Evolutionary conservation across 805 yeast species (phyloP).

Genomic region (Myxozyma neotropica): DNA sequence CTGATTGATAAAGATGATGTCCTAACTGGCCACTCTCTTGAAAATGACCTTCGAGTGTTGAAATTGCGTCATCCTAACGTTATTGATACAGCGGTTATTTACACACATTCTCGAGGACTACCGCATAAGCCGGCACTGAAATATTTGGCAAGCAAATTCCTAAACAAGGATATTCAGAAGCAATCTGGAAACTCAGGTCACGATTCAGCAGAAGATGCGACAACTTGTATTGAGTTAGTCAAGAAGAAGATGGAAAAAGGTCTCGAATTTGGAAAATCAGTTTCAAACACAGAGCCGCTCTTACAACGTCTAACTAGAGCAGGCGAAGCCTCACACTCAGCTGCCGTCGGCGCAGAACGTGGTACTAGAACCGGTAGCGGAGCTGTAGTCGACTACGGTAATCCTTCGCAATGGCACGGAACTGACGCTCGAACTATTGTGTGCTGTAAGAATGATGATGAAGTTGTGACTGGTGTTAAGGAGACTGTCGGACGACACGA

Average conservation of each 20-base stretch:
- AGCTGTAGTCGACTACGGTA: constrained; percentile 45
- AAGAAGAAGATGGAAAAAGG: constrained; percentile 73
- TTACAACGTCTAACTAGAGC: constrained; percentile 30
- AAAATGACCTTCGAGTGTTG: constrained; percentile 75
- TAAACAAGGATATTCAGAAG: constrained; percentile 63
- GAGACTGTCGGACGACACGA: constrained; percentile 47
- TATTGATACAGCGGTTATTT: constrained; percentile 76
- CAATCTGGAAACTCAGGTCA: constrained; percentile 62
- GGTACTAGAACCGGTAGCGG: constrained; percentile 25
- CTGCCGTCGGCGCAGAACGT: constrained; percentile 14
- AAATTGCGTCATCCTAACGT: constrained; percentile 70
- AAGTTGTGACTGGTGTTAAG: constrained; percentile 51
- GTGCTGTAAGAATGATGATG: constrained; percentile 61
- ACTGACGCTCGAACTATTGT: constrained; percentile 44
- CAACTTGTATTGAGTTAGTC: constrained; percentile 74
- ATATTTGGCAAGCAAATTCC: constrained; percentile 61
- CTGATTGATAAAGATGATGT: constrained; percentile 61
- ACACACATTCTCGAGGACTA: constrained; percentile 79
- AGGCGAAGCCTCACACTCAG: constrained; percentile 8
- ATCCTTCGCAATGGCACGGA: constrained; percentile 41
- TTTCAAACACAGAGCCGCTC: constrained; percentile 33
- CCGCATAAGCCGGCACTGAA: constrained; percentile 78
- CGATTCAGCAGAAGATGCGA: constrained; percentile 83
- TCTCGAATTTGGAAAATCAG: constrained; percentile 58
- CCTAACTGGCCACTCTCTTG: constrained; percentile 86